A percentile compares a stretch with the other conserved stretches of the same genome.
These are phyloP conservation scores for Hyphopichia burtonii DNA, from an alignment of 1,139 yeast species.

Conservation along the genomic window DNA sequence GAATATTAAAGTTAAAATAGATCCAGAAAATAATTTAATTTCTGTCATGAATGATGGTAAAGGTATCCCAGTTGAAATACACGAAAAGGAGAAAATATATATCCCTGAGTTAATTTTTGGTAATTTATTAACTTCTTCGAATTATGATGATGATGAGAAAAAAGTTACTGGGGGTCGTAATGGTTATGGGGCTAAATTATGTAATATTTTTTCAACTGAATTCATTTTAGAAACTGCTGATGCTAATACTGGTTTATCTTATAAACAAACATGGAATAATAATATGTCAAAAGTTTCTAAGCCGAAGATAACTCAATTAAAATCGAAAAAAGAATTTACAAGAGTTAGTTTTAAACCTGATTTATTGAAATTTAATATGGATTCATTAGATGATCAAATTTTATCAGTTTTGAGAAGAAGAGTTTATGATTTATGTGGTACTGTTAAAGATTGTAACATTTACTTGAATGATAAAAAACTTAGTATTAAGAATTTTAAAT, in stretches of 20 bases:
- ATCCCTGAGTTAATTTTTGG: slow-evolving; percentile 98
- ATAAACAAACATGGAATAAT: slow-evolving; percentile 80
- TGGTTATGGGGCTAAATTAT: slow-evolving; percentile 94
- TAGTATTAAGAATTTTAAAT: slow-evolving; percentile 72
- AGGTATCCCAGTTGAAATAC: slow-evolving; percentile 95
- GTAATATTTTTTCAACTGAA: slow-evolving; percentile 86
- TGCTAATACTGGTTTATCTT: slow-evolving; percentile 55
- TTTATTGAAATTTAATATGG: slow-evolving; percentile 81
- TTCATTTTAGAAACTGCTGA: slow-evolving; percentile 92
- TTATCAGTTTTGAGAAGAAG: slow-evolving; percentile 86
- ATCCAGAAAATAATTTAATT: slow-evolving; percentile 70
- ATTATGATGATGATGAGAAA: slow-evolving; percentile 91
- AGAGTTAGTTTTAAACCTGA: slow-evolving; percentile 91
- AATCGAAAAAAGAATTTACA: slow-evolving; percentile 74
- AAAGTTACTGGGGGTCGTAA: slow-evolving; percentile 99
- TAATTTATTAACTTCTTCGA: slow-evolving; percentile 88
- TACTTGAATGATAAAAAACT: slow-evolving; percentile 74
- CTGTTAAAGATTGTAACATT: slow-evolving; percentile 83
- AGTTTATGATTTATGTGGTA: slow-evolving; percentile 94
- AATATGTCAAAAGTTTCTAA: slow-evolving; percentile 81
- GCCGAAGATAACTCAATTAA: slow-evolving; percentile 66
- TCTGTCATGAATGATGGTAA: slow-evolving; percentile 89
- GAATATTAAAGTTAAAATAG: slow-evolving; percentile 74
- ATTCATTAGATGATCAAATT: slow-evolving; percentile 72
- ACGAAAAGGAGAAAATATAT: slow-evolving; percentile 85